Conservation (phyloP, 1,284 basidiomycete genomes). For the Porodaedalea pini region DNA sequence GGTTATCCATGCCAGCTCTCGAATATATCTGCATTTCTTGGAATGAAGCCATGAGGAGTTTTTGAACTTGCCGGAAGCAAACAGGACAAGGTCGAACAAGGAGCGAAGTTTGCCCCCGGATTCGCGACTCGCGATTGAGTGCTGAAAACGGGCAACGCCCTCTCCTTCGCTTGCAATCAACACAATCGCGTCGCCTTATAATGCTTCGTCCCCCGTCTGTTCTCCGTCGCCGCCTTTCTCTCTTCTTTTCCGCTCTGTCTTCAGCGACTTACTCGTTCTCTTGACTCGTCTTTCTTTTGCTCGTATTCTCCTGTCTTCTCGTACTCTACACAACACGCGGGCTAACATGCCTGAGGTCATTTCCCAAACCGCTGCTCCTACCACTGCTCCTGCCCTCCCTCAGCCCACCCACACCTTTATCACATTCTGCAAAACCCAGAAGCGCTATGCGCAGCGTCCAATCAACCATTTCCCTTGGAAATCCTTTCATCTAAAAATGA, state of each 20-base stretch:
- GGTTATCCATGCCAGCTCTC: too few species aligned
- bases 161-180: not conserved
- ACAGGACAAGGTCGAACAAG: not conserved
- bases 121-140: not conserved
- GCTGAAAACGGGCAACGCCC: constrained; percentile 10
- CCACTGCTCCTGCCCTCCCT: not conserved
- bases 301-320: not conserved
- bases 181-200: not conserved
- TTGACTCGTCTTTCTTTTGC: not conserved
- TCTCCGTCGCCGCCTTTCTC: not conserved
- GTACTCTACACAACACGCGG: not conserved
- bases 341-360: too few species aligned
- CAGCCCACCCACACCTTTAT: not conserved
- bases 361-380: too few species aligned
- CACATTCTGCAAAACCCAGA: not conserved
- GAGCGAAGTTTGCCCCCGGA: not conserved
- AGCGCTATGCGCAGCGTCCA: not conserved
- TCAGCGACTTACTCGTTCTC: not conserved
- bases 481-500: not conserved
- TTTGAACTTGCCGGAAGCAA: not conserved
- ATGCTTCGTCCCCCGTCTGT: not conserved
- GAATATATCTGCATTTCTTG: not conserved
- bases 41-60: not conserved
- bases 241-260: not conserved
- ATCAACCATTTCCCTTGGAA: not conserved